phyloP scores from a whole-genome alignment of 2,329 filamentous ascomycete genomes.

The Trichoderma sp. region DNA sequence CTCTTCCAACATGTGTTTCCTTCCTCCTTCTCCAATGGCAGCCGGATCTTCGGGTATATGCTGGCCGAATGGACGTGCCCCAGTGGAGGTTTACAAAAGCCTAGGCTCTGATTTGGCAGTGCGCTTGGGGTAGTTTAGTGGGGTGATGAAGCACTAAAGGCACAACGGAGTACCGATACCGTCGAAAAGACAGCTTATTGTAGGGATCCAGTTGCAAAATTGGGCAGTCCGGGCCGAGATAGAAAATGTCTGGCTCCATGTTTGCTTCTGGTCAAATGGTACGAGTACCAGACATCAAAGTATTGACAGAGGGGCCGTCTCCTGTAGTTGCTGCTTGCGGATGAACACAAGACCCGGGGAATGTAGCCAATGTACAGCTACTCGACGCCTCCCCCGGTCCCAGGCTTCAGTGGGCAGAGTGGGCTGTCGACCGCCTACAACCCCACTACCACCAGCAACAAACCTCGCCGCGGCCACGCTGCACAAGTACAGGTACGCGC shows the following conservation, averaged over 20 bases:
- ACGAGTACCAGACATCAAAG: background rate
- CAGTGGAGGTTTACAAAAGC: constrained; percentile 6
- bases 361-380: background rate
- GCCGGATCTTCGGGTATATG: constrained; percentile 11
- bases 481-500: background rate
- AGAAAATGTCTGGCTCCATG: background rate
- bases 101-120: constrained; percentile 11
- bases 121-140: constrained; percentile 18
- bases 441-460: background rate
- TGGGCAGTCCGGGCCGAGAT: background rate
- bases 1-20: background rate
- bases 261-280: background rate
- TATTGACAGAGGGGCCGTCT: background rate
- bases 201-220: background rate
- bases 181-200: background rate
- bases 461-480: background rate
- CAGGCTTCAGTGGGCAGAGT: background rate
- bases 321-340: background rate
- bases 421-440: background rate
- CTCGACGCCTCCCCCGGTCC: background rate
- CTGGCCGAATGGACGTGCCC: background rate
- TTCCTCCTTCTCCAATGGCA: background rate
- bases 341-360: background rate
- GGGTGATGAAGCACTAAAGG: constrained; percentile 4
- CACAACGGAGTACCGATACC: background rate